Evolutionary conservation across 345 rosid species (phyloP), one percentile per base, ranked within the genome.

Genomic region (Lenwebbia sp.): DNA sequence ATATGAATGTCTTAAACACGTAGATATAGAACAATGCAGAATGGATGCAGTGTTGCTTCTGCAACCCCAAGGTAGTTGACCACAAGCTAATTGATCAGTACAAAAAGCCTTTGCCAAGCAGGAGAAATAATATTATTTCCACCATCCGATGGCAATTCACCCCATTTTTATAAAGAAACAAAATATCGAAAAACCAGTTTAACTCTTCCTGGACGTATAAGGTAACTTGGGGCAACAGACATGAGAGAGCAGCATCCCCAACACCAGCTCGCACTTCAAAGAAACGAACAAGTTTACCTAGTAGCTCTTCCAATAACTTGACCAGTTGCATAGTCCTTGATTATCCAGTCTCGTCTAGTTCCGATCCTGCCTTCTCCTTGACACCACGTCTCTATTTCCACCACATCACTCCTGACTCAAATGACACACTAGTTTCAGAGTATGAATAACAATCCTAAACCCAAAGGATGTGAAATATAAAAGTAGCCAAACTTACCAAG

Each of bases 311-410:
- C 99, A 74, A 94, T 94, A 87, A 97, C 93, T 92, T 95, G 88
- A 89, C 92, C 95, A 52, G 92, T 94, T 14, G 91, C 92, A 88
- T 87, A 90, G 78, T 97, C 98, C 88, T 88, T 92, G 2, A 96
- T 83, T 88, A 96, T 92, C 98, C 99, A 96, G 84, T 97, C 99
- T 83, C 99, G 97, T 83, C 98, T 94, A n/a, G 98, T 96, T 87
- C 99, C 98, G 26, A 96, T 97, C 90, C 95, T 93, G 87, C 98
- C 98, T 91, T 97, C 98, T 85, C 94, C 89, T 84, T 97, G 99
- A 86, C 95, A 95, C 99, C 99, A 97, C 26, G 99, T 97, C 92
- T 96, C 99, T 33, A 97, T 94, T 92, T 97, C 98, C 89, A 96
- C 88, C 55, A 96, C 98, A 90, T 97, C 99, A 87, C 99, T 94